phyloP scores from a whole-genome alignment of 1,139 yeast species.

The Kurtzmaniella quercitrusa region DNA sequence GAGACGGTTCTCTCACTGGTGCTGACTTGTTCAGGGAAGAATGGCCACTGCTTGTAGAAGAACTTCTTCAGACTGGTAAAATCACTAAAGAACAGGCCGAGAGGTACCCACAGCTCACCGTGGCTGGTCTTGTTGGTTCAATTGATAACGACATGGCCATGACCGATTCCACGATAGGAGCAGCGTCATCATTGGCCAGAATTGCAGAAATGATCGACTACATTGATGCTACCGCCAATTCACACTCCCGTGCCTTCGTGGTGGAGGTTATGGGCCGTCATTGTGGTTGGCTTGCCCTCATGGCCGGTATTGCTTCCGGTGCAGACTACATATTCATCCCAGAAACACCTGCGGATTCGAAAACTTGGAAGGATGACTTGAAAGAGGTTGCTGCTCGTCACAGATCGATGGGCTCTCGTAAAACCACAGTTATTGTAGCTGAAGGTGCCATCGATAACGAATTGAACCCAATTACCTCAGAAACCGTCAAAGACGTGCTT shows the following conservation, averaged over 20 bases:
- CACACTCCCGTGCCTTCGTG: slow-evolving; percentile 96
- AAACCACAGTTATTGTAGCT: slow-evolving; percentile 92
- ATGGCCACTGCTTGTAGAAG: slow-evolving; percentile 84
- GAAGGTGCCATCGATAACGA: slow-evolving; percentile 93
- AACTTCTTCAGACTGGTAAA: slow-evolving; percentile 51
- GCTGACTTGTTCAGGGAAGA: slow-evolving; percentile 91
- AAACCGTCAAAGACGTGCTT: slow-evolving; percentile 73
- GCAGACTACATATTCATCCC: slow-evolving; percentile 95
- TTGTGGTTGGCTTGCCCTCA: slow-evolving; percentile 97
- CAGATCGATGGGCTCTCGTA: slow-evolving; percentile 83
- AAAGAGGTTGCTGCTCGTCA: slow-evolving; percentile 69
- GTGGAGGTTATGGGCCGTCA: slow-evolving; percentile 99
- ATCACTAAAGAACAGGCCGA: slow-evolving; percentile 54
- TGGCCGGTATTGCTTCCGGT: slow-evolving; percentile 94
- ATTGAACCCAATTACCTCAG: slow-evolving; percentile 74
- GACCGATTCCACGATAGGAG: slow-evolving; percentile 96
- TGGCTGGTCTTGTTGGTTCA: slow-evolving; percentile 94
- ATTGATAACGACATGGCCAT: slow-evolving; percentile 97
- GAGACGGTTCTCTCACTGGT: slow-evolving; percentile 97
- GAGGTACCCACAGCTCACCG: slow-evolving; percentile 70
- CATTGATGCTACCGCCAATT: slow-evolving; percentile 94
- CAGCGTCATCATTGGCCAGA: slow-evolving; percentile 88
- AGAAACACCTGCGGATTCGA: slow-evolving; percentile 72
- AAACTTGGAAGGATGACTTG: slow-evolving; percentile 73
- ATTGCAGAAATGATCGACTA: slow-evolving; percentile 92